Conservation (phyloP, 108 stramenopile genomes). For the Discostella stelligeroides region DNA sequence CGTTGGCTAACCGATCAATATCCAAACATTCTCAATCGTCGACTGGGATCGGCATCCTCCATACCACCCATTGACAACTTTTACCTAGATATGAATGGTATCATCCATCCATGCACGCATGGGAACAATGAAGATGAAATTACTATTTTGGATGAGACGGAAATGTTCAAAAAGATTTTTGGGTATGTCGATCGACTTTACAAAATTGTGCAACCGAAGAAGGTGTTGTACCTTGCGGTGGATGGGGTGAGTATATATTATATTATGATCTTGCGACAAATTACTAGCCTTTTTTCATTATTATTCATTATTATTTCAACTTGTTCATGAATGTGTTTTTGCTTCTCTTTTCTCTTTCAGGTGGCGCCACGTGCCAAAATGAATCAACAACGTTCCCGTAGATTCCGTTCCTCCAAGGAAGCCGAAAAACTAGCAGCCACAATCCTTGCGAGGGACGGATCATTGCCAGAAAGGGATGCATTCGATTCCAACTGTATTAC, state of each 20-base stretch:
- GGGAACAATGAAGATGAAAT: slow-evolving; percentile 83
- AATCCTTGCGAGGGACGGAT: slow-evolving; percentile 78
- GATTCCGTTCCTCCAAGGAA: slow-evolving; percentile 95
- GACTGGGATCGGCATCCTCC: slow-evolving; percentile 53
- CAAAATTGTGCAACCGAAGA: slow-evolving; percentile 89
- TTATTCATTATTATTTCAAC: neutral
- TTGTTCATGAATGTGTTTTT: too few species aligned
- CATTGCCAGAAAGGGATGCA: slow-evolving; percentile 56
- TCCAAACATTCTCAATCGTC: slow-evolving; percentile 93
- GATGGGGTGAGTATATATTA: slow-evolving; percentile 85
- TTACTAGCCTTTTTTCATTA: neutral
- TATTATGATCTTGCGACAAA: too few species aligned
- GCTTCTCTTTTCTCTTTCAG: slow-evolving; percentile 2
- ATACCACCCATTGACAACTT: slow-evolving; percentile 87
- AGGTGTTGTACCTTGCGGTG: slow-evolving; percentile 94
- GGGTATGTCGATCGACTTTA: slow-evolving; percentile 94
- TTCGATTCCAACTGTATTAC: slow-evolving; percentile 99
- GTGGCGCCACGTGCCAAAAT: slow-evolving; percentile 98
- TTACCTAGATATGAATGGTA: slow-evolving; percentile 99
- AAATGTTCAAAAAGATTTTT: slow-evolving; percentile 98
- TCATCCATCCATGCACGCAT: slow-evolving; percentile 99
- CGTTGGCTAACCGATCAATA: slow-evolving; percentile 99
- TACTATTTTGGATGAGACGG: slow-evolving; percentile 89
- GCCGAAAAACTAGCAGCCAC: slow-evolving; percentile 86
- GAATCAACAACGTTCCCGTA: slow-evolving; percentile 98